These are phyloP conservation scores for Suillus occidentalis DNA, from an alignment of 768 basidiomycete genomes.

Conservation along the genomic window DNA sequence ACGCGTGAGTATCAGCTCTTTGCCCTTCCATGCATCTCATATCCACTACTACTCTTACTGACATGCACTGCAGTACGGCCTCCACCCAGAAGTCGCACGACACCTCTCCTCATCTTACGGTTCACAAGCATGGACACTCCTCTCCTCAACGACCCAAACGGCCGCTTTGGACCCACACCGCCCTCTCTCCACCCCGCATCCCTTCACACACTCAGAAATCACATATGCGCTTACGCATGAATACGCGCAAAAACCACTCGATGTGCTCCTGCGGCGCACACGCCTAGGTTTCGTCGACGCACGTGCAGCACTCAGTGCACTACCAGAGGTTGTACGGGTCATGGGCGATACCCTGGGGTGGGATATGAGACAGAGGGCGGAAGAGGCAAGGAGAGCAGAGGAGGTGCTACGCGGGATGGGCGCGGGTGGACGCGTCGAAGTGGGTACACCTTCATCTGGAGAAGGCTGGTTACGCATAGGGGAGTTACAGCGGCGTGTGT, in stretches of 20 bases:
- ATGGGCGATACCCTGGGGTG: conserved; percentile 87
- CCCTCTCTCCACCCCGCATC: conserved; percentile 64
- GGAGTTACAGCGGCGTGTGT: not conserved
- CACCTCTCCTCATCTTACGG: conserved; percentile 95
- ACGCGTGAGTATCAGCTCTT: conserved; percentile 49
- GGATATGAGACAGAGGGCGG: conserved; percentile 54
- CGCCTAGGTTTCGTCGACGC: conserved; percentile 95
- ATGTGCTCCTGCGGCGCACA: conserved; percentile 90
- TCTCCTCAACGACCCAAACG: conserved; percentile 74
- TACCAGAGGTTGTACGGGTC: conserved; percentile 87
- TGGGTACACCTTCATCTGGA: conserved; percentile 18
- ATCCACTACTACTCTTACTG: conserved; percentile 3
- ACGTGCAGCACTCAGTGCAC: conserved; percentile 76
- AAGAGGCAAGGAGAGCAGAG: conserved; percentile 60
- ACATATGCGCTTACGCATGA: conserved; percentile 86
- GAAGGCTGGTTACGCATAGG: conserved; percentile 15
- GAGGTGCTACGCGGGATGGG: conserved; percentile 86
- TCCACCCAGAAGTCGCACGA: conserved; percentile 89
- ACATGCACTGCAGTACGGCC: conserved; percentile 60
- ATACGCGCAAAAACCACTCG: conserved; percentile 89
- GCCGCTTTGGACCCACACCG: conserved; percentile 83
- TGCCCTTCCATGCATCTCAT: not conserved
- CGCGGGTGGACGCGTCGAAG: conserved; percentile 13
- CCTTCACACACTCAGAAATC: conserved; percentile 73
- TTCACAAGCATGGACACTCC: conserved; percentile 95